Evolutionary conservation across 805 yeast genomes (phyloP).

Genomic region (Suhomyces faveliae): DNA sequence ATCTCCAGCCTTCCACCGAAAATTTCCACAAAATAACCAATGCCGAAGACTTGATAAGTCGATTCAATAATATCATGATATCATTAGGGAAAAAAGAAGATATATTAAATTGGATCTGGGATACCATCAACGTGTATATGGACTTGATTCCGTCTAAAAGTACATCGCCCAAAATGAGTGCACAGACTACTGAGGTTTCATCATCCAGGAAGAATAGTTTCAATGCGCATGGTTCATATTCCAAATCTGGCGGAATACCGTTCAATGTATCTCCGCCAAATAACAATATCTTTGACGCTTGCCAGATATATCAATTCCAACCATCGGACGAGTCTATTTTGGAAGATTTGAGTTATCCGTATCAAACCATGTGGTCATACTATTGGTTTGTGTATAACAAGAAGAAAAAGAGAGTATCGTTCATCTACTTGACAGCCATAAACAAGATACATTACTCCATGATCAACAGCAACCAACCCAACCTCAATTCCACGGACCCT

Average conservation of each 20-base stretch:
- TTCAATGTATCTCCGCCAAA: constrained; percentile 16
- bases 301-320: constrained; percentile 63
- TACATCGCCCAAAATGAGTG: constrained; percentile 21
- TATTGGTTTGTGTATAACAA: constrained; percentile 93
- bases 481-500: constrained; percentile 10
- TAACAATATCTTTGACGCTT: constrained; percentile 34
- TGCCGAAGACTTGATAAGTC: constrained; percentile 52
- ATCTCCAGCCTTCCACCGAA: constrained; percentile 75
- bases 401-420: constrained; percentile 87
- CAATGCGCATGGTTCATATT: constrained; percentile 7
- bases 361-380: constrained; percentile 62
- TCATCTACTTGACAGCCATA: constrained; percentile 62
- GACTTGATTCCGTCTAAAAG: constrained; percentile 47
- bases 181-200: constrained; percentile 14
- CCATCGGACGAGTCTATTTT: constrained; percentile 59
- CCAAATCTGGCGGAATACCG: constrained; percentile 3
- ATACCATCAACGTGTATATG: constrained; percentile 78
- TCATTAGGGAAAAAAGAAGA: constrained; percentile 44
- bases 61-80: constrained; percentile 74
- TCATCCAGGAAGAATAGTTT: constrained; percentile 30
- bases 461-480: constrained; percentile 24
- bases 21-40: constrained; percentile 39
- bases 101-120: constrained; percentile 75
- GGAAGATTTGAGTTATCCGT: constrained; percentile 54
- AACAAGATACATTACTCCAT: constrained; percentile 39